Evolutionary conservation across 139 green algal genomes (phyloP).

Genomic region (Microglena sp.): DNA sequence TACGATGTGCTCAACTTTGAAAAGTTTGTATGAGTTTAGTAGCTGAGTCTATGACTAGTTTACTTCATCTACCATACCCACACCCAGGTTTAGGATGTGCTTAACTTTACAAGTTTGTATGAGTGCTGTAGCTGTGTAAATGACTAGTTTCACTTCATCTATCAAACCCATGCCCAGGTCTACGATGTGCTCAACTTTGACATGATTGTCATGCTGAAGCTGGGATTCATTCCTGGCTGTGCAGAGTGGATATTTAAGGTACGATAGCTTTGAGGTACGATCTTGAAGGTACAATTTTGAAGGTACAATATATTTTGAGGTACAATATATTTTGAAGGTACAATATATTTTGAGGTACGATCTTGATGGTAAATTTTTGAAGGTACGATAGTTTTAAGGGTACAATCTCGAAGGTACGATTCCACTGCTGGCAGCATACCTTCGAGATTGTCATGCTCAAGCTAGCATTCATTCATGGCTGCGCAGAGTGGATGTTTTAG

Average conservation of each 20-base stretch:
- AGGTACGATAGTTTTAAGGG: background rate
- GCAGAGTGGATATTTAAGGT: slow-evolving; percentile 81
- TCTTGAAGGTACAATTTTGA: background rate
- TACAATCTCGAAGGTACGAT: too few species aligned
- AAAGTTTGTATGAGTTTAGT: too few species aligned
- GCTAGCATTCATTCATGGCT: too few species aligned
- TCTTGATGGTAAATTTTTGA: background rate
- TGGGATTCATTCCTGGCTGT: slow-evolving; percentile 67
- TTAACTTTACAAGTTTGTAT: slow-evolving; percentile 94
- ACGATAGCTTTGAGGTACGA: too few species aligned
- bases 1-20: slow-evolving; percentile 94
- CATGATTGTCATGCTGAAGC: slow-evolving; percentile 91
- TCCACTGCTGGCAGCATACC: too few species aligned
- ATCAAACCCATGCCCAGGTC: slow-evolving; percentile 45
- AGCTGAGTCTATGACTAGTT: too few species aligned
- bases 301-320: background rate
- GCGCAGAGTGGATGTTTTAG: too few species aligned
- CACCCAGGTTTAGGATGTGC: slow-evolving; percentile 82
- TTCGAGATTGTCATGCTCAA: too few species aligned
- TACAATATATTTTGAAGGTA: too few species aligned
- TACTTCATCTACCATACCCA: background rate
- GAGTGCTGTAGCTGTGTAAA: too few species aligned
- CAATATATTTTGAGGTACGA: background rate
- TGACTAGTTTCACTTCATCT: too few species aligned
- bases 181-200: slow-evolving; percentile 95